phyloP scores from a whole-genome alignment of 345 rosid genomes.

The Carallia brachiata region DNA sequence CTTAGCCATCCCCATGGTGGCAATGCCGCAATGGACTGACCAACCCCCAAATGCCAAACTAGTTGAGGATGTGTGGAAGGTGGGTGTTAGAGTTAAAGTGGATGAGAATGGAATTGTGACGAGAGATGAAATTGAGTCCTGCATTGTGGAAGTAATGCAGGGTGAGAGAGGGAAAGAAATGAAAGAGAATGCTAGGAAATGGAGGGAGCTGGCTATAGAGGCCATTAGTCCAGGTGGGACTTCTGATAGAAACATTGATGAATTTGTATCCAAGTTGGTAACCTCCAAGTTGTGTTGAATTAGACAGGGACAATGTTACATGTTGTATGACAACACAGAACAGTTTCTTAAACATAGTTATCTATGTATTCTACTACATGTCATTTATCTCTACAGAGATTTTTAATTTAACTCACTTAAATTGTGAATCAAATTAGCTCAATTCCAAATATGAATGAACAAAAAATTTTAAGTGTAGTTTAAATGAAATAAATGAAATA shows the following conservation, averaged over 20 bases:
- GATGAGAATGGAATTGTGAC: constrained; percentile 47
- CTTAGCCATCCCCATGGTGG: constrained; percentile 54
- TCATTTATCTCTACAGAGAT: no score
- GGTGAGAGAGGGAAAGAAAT: constrained; percentile 42
- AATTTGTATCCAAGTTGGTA: constrained; percentile 28
- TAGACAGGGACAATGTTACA: not conserved
- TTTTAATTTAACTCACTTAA: no score
- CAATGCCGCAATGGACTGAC: constrained; percentile 59
- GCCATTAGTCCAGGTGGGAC: constrained; percentile 51
- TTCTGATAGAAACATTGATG: constrained; percentile 43
- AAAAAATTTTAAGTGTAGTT: no score
- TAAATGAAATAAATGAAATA: no score
- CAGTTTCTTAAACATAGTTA: no score
- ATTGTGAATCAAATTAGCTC: no score
- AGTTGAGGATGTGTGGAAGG: constrained; percentile 58
- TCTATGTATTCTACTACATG: no score
- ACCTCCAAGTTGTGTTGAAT: not conserved
- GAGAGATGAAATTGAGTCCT: constrained; percentile 46
- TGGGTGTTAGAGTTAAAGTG: constrained; percentile 50
- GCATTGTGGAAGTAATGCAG: constrained; percentile 51
- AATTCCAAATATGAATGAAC: no score
- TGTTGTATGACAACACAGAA: no score
- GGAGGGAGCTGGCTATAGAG: constrained; percentile 45
- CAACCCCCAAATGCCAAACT: constrained; percentile 56
- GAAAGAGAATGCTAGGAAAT: constrained; percentile 36